Evolutionary conservation across 371 early-diverging fungal species (phyloP).

Genomic region (Quaeritorhiza haematococci): DNA sequence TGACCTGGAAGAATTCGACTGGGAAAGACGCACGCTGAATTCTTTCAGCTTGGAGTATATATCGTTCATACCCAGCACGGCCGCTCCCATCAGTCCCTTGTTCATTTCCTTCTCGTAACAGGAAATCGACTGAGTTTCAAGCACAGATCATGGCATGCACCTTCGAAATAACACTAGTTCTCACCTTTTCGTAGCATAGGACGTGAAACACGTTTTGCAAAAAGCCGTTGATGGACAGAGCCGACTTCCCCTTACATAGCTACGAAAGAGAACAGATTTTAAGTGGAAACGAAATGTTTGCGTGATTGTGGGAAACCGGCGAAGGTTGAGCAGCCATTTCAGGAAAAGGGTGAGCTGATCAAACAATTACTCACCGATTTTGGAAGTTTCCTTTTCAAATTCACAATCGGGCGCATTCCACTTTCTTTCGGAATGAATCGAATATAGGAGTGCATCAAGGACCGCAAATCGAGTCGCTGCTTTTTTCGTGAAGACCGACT

Average conservation of each 20-base stretch:
- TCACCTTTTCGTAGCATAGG: conserved; percentile 43
- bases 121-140: neutral
- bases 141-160: neutral
- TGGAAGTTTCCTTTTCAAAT: conserved; percentile 36
- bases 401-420: conserved; percentile 63
- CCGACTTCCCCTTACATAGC: too few relatives aligned
- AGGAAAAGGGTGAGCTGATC: neutral
- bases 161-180: neutral
- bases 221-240: conserved; percentile 29
- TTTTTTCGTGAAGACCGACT: neutral
- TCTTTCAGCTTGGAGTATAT: conserved; percentile 46
- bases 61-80: conserved; percentile 51
- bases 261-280: too few relatives aligned
- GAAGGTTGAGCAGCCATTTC: neutral
- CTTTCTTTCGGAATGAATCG: conserved; percentile 66
- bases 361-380: neutral
- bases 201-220: conserved; percentile 41
- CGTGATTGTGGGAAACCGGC: too few relatives aligned
- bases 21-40: conserved; percentile 36
- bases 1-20: too few relatives aligned
- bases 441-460: conserved; percentile 46
- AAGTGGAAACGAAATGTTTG: too few relatives aligned
- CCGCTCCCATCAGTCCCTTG: conserved; percentile 36
- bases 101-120: neutral
- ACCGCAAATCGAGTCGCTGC: neutral